These are phyloP conservation scores for Colletotrichum zoysiae DNA, from an alignment of 2,329 filamentous ascomycete species.

Conservation along the genomic window DNA sequence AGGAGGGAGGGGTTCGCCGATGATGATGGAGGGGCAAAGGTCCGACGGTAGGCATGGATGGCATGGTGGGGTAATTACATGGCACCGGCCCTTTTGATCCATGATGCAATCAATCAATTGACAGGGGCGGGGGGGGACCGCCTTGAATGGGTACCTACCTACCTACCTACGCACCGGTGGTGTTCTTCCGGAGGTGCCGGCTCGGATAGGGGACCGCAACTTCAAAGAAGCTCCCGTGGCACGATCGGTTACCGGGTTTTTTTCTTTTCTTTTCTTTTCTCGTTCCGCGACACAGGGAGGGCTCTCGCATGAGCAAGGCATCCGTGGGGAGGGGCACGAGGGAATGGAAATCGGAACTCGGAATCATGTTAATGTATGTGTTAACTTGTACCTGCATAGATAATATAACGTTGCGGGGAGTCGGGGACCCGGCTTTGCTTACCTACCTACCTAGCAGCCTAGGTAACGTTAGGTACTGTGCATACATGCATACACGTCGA, in stretches of 20 bases:
- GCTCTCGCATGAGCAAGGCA: neutral
- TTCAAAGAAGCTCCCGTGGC: neutral
- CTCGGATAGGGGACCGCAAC: neutral
- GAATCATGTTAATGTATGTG: neutral
- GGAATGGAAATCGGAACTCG: constrained; percentile 38
- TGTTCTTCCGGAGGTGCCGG: neutral
- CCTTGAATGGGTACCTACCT: too few species aligned
- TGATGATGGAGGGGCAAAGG: constrained; percentile 15
- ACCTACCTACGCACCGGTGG: too few species aligned
- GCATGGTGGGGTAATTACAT: constrained; percentile 23
- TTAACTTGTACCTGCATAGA: neutral
- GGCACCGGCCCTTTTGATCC: constrained; percentile 16
- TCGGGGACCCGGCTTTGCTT: neutral
- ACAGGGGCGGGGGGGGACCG: constrained; percentile 4
- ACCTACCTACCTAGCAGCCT: too few species aligned
- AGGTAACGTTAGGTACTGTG: too few species aligned
- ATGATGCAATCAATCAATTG: constrained; percentile 40
- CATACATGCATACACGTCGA: neutral
- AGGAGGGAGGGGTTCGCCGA: neutral
- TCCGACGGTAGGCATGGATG: neutral
- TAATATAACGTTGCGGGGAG: constrained; percentile 19
- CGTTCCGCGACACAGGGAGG: constrained; percentile 24
- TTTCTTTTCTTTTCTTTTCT: too few species aligned
- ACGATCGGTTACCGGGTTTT: constrained; percentile 5
- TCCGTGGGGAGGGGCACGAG: constrained; percentile 10